Evolutionary conservation across 345 rosid species (phyloP).

Genomic region (Luvunga scandens): DNA sequence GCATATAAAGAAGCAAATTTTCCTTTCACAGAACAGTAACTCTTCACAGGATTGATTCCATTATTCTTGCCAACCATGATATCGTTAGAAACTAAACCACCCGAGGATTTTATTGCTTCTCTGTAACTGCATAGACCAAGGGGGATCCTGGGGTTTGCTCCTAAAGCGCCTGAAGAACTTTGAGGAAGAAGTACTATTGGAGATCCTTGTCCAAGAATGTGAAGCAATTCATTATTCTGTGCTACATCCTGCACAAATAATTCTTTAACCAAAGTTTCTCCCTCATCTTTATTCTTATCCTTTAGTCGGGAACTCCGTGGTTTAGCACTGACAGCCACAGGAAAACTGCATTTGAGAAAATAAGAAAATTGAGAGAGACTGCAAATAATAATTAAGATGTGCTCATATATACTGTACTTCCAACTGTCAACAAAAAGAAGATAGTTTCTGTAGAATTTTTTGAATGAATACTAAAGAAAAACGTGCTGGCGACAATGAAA

Average conservation of each 20-base stretch:
- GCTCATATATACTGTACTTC: background rate
- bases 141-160: constrained; percentile 32
- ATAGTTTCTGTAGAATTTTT: no score
- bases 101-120: constrained; percentile 36
- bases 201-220: constrained; percentile 75
- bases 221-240: constrained; percentile 68
- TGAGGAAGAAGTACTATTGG: constrained; percentile 70
- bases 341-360: constrained; percentile 51
- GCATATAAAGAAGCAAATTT: constrained; percentile 63
- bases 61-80: constrained; percentile 25
- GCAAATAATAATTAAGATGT: background rate
- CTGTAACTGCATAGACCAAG: constrained; percentile 32
- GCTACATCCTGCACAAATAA: constrained; percentile 65
- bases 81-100: constrained; percentile 35
- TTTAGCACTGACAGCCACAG: constrained; percentile 45
- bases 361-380: constrained; percentile 14
- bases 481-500: background rate
- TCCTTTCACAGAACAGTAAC: constrained; percentile 48
- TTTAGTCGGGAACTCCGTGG: constrained; percentile 94
- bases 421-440: background rate
- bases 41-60: constrained; percentile 34
- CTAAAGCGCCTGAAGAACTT: constrained; percentile 63
- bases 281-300: constrained; percentile 87
- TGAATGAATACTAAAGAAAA: background rate
- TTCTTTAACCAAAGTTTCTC: constrained; percentile 78